phyloP scores from a whole-genome alignment of 1,139 yeast species.

The Blastobotrys serpentis region DNA sequence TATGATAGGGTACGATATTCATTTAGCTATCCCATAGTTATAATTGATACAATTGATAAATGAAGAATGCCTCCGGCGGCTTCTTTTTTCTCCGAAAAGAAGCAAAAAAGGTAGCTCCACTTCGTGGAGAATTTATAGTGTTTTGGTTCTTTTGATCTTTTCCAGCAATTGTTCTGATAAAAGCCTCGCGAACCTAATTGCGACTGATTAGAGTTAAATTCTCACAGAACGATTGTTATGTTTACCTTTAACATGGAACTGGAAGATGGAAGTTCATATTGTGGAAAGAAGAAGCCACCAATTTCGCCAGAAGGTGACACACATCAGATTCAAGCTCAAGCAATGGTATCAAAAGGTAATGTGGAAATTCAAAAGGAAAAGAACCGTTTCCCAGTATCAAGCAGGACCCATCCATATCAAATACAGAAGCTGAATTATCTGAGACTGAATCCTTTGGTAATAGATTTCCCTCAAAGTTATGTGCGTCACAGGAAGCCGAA shows the following conservation, averaged over 20 bases:
- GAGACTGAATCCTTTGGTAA: background rate
- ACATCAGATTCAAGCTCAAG: background rate
- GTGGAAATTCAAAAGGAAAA: background rate
- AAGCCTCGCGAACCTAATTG: too few species aligned
- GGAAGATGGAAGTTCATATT: background rate
- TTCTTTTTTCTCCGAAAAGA: constrained; percentile 4
- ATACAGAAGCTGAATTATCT: background rate
- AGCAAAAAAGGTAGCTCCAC: constrained; percentile 1
- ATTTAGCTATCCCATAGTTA: too few species aligned
- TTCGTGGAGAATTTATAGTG: background rate
- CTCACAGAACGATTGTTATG: too few species aligned
- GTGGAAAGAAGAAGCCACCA: background rate
- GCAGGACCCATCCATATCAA: background rate
- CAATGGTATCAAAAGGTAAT: background rate
- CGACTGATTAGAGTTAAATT: too few species aligned
- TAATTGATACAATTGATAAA: too few species aligned
- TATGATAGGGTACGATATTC: too few species aligned
- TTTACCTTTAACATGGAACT: too few species aligned
- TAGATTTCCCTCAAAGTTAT: background rate
- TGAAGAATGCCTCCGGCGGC: constrained; percentile 5
- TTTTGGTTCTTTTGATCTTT: background rate
- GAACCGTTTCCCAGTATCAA: background rate
- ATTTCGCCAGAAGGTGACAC: background rate
- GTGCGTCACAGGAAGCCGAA: background rate
- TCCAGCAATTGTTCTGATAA: too few species aligned